A percentile compares a stretch with the other conserved stretches of the same genome.
Conservation (phyloP, 2,329 filamentous ascomycete genomes). For the Aspergillus carbonarius region DNA sequence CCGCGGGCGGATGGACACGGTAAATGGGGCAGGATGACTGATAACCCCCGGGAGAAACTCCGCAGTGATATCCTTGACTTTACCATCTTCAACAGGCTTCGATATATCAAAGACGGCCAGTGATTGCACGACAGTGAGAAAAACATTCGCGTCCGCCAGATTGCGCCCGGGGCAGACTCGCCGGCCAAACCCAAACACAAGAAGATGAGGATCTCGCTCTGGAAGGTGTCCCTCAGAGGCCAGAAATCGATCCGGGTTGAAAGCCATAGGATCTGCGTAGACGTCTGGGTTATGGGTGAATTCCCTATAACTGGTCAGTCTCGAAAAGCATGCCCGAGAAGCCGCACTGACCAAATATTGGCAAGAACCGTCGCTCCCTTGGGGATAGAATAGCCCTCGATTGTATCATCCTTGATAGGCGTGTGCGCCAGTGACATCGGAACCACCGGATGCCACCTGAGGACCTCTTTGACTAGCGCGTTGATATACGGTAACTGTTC, state of each 20-base stretch:
- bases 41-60: conserved; percentile 18
- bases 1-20: conserved; percentile 13
- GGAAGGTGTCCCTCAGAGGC: conserved; percentile 23
- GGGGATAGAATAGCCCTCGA: not conserved
- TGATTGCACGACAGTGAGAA: conserved; percentile 17
- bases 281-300: conserved; percentile 5
- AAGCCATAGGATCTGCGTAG: conserved; percentile 8
- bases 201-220: conserved; percentile 39
- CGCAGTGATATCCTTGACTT: conserved; percentile 12
- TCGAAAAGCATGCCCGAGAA: no score
- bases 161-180: conserved; percentile 22
- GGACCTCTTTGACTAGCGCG: conserved; percentile 34
- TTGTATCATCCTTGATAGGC: not conserved
- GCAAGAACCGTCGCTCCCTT: conserved; percentile 38
- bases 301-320: not conserved
- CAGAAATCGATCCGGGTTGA: conserved; percentile 7
- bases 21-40: conserved; percentile 9
- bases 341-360: conserved; percentile 36
- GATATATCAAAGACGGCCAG: conserved; percentile 20
- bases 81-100: conserved; percentile 15
- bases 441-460: conserved; percentile 26
- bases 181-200: conserved; percentile 25
- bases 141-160: conserved; percentile 21
- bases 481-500: conserved; percentile 33
- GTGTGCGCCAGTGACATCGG: not conserved